These are phyloP conservation scores for Aspergillus texensis DNA, from an alignment of 2,329 filamentous ascomycete species.

Conservation along the genomic window DNA sequence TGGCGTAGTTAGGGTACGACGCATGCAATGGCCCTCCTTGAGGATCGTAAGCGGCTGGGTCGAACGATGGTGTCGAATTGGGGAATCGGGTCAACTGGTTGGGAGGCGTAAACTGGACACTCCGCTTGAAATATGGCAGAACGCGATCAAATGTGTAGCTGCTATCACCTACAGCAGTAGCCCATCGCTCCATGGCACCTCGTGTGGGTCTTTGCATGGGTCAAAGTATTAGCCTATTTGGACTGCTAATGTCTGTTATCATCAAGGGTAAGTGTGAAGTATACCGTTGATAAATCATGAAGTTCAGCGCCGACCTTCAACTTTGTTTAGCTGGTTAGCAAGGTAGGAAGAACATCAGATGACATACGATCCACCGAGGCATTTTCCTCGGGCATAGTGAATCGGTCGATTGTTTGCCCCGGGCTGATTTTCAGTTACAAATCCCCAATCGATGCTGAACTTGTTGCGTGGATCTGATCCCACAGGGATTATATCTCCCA, in stretches of 20 bases:
- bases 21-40: conserved; percentile 42
- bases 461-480: conserved; percentile 25
- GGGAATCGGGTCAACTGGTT: conserved; percentile 12
- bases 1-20: conserved; percentile 39
- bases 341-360: neutral
- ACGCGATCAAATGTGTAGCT: conserved; percentile 31
- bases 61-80: conserved; percentile 26
- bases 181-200: conserved; percentile 25
- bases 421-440: conserved; percentile 22
- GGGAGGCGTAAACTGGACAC: conserved; percentile 30
- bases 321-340: neutral
- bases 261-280: neutral
- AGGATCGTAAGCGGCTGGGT: conserved; percentile 21
- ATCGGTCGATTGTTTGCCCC: conserved; percentile 26
- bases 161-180: conserved; percentile 24
- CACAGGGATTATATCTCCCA: conserved; percentile 20
- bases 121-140: conserved; percentile 31
- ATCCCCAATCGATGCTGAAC: conserved; percentile 29
- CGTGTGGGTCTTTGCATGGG: conserved; percentile 12
- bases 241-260: neutral
- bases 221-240: neutral
- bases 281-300: conserved; percentile 28
- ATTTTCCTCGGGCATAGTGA: conserved; percentile 21
- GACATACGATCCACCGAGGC: conserved; percentile 17
- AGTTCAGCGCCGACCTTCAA: conserved; percentile 25